Conservation (phyloP, 768 basidiomycete genomes). For the Kwoniella shandongensis region DNA sequence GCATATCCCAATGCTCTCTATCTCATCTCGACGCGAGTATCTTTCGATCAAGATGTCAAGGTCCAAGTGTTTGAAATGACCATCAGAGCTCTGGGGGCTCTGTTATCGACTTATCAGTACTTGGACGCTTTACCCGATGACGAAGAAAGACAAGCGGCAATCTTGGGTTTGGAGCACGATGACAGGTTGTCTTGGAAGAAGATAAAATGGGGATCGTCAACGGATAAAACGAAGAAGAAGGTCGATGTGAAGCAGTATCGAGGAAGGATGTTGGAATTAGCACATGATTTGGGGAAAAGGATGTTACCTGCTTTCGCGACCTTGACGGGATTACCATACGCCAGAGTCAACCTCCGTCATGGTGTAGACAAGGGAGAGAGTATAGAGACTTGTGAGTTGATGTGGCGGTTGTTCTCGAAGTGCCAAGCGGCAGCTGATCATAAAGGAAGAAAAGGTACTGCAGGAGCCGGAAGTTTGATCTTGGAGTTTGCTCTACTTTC, state of each 20-base stretch:
- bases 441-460: constrained; percentile 64
- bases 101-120: constrained; percentile 56
- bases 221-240: constrained; percentile 1
- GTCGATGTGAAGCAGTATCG: constrained; percentile 72
- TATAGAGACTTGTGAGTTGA: constrained; percentile 72
- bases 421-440: not conserved
- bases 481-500: constrained; percentile 92
- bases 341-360: constrained; percentile 80
- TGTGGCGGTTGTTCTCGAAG: not conserved
- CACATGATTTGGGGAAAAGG: constrained; percentile 80
- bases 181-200: no score
- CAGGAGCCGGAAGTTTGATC: constrained; percentile 88
- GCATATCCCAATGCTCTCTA: constrained; percentile 84
- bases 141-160: constrained; percentile 49
- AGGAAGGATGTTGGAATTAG: constrained; percentile 70
- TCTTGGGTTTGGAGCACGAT: constrained; percentile 13
- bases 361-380: constrained; percentile 76
- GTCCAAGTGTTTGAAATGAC: constrained; percentile 99
- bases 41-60: constrained; percentile 88
- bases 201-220: no score
- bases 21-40: constrained; percentile 76
- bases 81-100: constrained; percentile 86
- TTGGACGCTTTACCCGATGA: constrained; percentile 34
- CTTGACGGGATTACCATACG: constrained; percentile 86
- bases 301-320: constrained; percentile 89